Evolutionary conservation across 2,329 filamentous ascomycete species (phyloP), one percentile per base, ranked within the genome.

Genomic region (Zelopaecilomyces penicillatus): DNA sequence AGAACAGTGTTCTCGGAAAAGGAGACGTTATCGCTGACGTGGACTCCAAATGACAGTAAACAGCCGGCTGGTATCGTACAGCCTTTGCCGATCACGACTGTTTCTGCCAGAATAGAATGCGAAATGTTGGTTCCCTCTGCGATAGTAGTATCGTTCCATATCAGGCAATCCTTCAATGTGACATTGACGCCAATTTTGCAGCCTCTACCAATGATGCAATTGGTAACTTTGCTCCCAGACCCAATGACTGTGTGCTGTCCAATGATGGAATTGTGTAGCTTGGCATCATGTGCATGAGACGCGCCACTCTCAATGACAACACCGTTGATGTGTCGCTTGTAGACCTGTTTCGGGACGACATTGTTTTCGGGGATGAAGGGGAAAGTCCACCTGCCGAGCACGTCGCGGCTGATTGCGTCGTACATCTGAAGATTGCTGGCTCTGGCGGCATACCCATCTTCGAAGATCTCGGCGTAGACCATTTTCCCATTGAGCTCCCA

Each of bases 401-500:
- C 77, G 60, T 97, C 91, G 57, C 81, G 84, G 62, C 82, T 90
- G 43, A 98, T 80, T 30, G 89, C 80, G 57, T 95, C 88, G 67
- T 97, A 98, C 58, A 90, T 83, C 57, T 87, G 85, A 27, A 97
- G 73, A 58, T 89, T 95, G 59, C 80, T 83, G 9, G 88, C 90
- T 51, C 93, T 76, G 2, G 90, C 89, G 1, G 88, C 87, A 59
- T 97, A 98, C 47, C 87, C 81, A 42, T 89, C 79, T 32, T 81
- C 77, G 37, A 94, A 72, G 51, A 97, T 83, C 56, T 97, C 85
- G 3, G 88, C 85, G 62, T 96, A 89, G 42, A 98, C 87, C n/a
- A 88, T 89, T 69, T 97, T 95, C 47, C 90, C 90, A 63, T 97
- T 97, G 45, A 97, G 73, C 61, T 98, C 93, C 70, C 88, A 95